Evolutionary conservation across 306 rosid genomes (phyloP).

Genomic region (Rosa chinensis): DNA sequence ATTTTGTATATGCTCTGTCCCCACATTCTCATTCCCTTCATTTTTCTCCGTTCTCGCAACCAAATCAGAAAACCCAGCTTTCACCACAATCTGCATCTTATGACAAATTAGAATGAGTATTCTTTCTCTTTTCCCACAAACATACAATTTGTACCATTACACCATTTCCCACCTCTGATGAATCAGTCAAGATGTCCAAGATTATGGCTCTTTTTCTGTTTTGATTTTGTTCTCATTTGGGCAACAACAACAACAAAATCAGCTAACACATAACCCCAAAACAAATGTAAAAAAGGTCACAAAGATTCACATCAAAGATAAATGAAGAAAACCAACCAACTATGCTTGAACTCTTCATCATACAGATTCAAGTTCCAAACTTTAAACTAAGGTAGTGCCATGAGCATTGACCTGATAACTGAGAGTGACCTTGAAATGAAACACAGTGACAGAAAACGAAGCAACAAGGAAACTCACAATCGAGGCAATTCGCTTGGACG

Average conservation of each 20-base stretch:
- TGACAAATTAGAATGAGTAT: not conserved
- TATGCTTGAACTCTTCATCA: not conserved
- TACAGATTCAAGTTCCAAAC: not conserved
- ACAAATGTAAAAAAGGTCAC: not conserved
- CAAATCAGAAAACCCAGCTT: not conserved
- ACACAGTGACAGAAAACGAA: not conserved
- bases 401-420: not conserved
- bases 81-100: not conserved
- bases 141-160: too few species aligned
- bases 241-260: not conserved
- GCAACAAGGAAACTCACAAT: slow-evolving; percentile 45
- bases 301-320: not conserved
- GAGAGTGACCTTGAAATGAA: not conserved
- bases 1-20: not conserved
- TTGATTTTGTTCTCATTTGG: not conserved
- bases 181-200: not conserved
- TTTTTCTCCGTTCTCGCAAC: not conserved
- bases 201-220: not conserved
- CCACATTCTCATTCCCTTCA: not conserved
- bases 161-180: not conserved
- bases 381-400: not conserved
- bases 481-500: slow-evolving; percentile 55
- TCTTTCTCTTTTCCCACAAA: not conserved
- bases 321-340: not conserved
- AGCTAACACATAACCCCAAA: not conserved